Conservation (phyloP, 371 early-diverging fungal genomes). For the Blyttiomyces sp. region DNA sequence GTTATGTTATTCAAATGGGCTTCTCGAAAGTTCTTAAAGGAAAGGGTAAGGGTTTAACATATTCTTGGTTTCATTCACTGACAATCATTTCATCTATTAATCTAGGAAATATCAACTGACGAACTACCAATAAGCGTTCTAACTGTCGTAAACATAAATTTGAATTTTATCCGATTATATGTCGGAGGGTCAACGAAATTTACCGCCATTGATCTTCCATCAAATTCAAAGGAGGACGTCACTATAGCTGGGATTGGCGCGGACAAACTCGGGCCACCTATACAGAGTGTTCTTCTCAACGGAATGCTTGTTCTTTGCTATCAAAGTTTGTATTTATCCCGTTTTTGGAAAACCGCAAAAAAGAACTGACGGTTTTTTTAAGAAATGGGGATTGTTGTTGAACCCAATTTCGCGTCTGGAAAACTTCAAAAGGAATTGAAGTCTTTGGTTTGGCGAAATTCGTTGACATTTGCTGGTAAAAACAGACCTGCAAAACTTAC, state of each 20-base stretch:
- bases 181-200: not conserved
- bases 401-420: too few relatives aligned
- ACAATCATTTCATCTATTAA: not conserved
- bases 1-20: constrained; percentile 50
- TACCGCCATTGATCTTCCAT: not conserved
- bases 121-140: not conserved
- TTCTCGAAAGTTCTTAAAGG: constrained; percentile 48
- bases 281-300: constrained; percentile 26
- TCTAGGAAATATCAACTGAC: not conserved
- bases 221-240: not conserved
- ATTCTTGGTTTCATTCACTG: not conserved
- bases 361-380: too few relatives aligned
- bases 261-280: constrained; percentile 21
- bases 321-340: too few relatives aligned
- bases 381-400: too few relatives aligned
- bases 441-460: constrained; percentile 42
- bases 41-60: constrained; percentile 28
- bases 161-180: not conserved
- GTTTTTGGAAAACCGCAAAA: too few relatives aligned
- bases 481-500: too few relatives aligned
- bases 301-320: constrained; percentile 37
- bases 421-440: constrained; percentile 26
- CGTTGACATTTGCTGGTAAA: constrained; percentile 45
- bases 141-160: not conserved
- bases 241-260: not conserved